Percentiles rank a stretch among this genome's conserved stretches.
These are phyloP conservation scores for Castanea sativa DNA, from an alignment of 306 rosid species.

Conservation along the genomic window DNA sequence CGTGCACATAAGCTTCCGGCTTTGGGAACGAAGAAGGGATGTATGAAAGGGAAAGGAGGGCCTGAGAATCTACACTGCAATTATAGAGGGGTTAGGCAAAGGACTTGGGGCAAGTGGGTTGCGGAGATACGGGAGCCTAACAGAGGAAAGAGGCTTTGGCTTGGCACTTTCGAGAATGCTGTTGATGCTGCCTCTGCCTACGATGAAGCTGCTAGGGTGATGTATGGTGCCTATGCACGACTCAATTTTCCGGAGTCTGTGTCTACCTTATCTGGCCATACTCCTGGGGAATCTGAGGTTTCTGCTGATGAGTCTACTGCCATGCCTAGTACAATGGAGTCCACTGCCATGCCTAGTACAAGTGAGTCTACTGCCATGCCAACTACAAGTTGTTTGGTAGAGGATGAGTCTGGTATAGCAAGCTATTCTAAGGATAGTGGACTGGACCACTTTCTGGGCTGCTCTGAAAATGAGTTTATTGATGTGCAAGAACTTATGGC, in stretches of 20 bases:
- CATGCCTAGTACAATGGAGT: no score
- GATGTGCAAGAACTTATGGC: no score
- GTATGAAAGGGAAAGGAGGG: no score
- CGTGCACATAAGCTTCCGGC: no score
- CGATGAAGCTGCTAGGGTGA: constrained; percentile 89
- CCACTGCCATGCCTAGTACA: no score
- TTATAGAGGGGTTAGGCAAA: no score
- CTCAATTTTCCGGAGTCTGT: constrained; percentile 60
- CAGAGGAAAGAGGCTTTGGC: constrained; percentile 75
- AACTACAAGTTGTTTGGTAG: no score
- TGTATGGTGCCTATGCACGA: constrained; percentile 80
- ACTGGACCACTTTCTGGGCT: no score
- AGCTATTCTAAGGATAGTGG: no score
- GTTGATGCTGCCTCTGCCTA: constrained; percentile 70
- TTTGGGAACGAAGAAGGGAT: constrained; percentile 55
- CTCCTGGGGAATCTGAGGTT: constrained; percentile 58
- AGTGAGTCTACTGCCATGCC: constrained; percentile 17
- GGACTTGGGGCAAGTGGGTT: constrained; percentile 49
- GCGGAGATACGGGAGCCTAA: constrained; percentile 88
- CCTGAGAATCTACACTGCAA: no score
- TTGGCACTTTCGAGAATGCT: constrained; percentile 75
- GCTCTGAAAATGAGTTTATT: no score
- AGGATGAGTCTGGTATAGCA: no score
- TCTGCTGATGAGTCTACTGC: constrained; percentile 33
- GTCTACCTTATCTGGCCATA: constrained; percentile 32